Base-by-base conservation (phyloP, 306 rosid genomes). In the Castanospermum australe region DNA sequence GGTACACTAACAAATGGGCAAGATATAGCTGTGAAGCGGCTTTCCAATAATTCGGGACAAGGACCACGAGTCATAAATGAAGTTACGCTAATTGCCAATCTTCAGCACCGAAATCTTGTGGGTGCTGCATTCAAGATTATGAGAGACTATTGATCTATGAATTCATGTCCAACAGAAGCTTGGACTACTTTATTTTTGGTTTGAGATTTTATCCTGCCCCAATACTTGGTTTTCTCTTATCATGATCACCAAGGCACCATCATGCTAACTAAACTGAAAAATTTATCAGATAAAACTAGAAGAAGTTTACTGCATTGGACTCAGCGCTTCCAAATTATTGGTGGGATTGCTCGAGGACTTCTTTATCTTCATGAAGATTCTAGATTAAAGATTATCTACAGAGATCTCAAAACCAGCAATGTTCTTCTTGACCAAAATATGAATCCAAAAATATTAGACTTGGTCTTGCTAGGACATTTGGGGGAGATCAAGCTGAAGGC, bases 61-160 rank as follows among this genome's bases (percentile, higher is more conserved):
- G 93, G 93, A 25, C 47, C 83, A 0, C 42, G 84, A 0, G 92
- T 90, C 84, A 83, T 79, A 73, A 90, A 90, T 47, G 94, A 92
- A 88, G 89, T 90, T 8, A 44, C 8, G 47, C 77, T 85, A 54
- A 86, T 92, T 8, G 89, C 90, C 4, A 87, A 92, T 22, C 97
- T 92, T 81, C 92, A 90, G 63, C 97, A 91, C 32, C 80, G 92
- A 63, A 89, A 91, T 79, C 90, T 91, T 3, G 97, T 91, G 97
- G 93, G 0, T 91, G 86, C 24, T 89, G 92, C 85, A 66, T 87
- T 73, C 79, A 91, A 5, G 64, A 55, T 13, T 89, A 76, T 0
- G 93, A 91, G 59, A 90, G 78, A 45, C 45, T 88, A 39, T 60
- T 92, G 64, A 62, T 92, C 18, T 92, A 88, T 32, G 97, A 92